Evolutionary conservation across 2,329 filamentous ascomycete species (phyloP).

Genomic region (Alternaria viburni): DNA sequence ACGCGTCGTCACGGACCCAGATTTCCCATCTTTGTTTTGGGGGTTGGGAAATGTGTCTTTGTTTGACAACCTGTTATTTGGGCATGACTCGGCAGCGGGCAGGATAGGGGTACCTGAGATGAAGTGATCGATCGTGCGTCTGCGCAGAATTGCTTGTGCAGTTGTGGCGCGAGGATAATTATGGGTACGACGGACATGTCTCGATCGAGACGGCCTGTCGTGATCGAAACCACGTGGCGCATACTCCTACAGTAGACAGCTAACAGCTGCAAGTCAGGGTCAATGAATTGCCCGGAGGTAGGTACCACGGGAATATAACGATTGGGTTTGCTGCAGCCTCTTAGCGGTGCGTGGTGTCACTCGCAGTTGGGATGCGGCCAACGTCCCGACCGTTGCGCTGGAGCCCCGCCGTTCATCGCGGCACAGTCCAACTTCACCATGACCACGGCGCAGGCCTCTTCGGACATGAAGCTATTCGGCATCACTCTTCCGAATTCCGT

Average conservation of each 20-base stretch:
- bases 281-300: neutral
- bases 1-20: constrained; percentile 19
- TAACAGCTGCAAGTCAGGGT: neutral
- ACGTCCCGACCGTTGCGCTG: constrained; percentile 15
- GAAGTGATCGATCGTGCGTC: neutral
- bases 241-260: neutral
- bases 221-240: neutral
- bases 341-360: constrained; percentile 10
- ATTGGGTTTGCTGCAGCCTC: constrained; percentile 3
- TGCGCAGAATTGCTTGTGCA: constrained; percentile 5
- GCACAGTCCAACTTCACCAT: neutral
- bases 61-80: neutral
- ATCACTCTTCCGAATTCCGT: neutral
- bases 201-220: neutral
- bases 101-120: neutral
- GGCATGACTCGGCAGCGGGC: constrained; percentile 2
- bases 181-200: constrained; percentile 1
- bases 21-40: constrained; percentile 2
- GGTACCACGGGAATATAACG: neutral
- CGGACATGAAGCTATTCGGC: constrained; percentile 2
- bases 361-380: constrained; percentile 7
- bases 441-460: neutral
- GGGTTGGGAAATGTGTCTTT: neutral
- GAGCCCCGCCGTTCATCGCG: constrained; percentile 10
- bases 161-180: constrained; percentile 11